Percentiles rank a stretch among this genome's conserved stretches.
Conservation (phyloP, 441 rosid species). For the Adansonia gregorii region DNA sequence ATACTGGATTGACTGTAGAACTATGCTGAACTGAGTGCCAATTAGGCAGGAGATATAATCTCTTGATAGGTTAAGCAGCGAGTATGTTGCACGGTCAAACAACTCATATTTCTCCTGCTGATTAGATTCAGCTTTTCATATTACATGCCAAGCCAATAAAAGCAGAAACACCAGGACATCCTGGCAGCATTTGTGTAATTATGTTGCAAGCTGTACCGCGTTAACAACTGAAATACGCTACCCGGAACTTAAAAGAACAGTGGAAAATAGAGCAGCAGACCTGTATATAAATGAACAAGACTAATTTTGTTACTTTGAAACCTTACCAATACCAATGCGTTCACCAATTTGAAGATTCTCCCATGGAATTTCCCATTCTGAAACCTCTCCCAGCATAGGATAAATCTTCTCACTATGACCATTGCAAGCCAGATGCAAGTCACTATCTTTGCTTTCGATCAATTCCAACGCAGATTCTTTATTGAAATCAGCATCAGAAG, state of each 20-base stretch:
- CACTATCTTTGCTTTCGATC: conserved; percentile 40
- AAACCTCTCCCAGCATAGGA: conserved; percentile 78
- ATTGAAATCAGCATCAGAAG: conserved; percentile 37
- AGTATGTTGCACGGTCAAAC: background rate
- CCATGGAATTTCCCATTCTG: conserved; percentile 94
- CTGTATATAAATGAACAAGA: background rate
- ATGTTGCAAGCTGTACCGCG: background rate
- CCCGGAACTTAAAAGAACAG: background rate
- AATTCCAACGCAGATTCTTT: conserved; percentile 44
- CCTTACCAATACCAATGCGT: conserved; percentile 96
- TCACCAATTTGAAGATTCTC: conserved; percentile 95
- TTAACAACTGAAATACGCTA: background rate
- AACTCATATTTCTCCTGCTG: background rate
- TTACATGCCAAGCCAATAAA: background rate
- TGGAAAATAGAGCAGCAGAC: background rate
- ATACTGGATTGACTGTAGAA: background rate
- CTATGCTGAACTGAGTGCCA: background rate
- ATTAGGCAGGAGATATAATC: background rate
- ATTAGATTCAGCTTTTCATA: conserved; percentile 6
- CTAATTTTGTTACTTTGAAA: conserved; percentile 14
- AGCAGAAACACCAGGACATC: background rate
- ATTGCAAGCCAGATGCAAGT: conserved; percentile 41
- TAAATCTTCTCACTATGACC: conserved; percentile 57
- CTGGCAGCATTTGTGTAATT: background rate
- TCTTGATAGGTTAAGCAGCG: background rate